Conservation (phyloP, 2,329 filamentous ascomycete species). For the Colletotrichum limetticola region DNA sequence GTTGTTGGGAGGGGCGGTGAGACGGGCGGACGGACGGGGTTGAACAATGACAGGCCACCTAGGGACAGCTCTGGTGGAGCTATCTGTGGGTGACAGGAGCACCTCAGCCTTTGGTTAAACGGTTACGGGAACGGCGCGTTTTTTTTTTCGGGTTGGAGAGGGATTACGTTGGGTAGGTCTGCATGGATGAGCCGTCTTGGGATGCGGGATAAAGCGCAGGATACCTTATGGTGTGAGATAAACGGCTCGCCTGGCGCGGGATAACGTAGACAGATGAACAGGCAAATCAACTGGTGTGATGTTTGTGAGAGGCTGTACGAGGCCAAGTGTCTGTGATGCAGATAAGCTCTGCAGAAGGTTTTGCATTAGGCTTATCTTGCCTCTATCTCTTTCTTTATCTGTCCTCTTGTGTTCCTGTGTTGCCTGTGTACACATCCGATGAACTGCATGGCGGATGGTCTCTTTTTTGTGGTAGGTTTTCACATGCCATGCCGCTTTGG, state of each 20-base stretch:
- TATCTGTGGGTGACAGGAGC: background rate
- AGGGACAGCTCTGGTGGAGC: background rate
- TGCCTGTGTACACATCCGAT: background rate
- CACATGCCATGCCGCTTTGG: conserved; percentile 17
- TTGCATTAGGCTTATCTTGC: conserved; percentile 16
- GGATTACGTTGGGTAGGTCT: background rate
- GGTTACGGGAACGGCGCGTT: background rate
- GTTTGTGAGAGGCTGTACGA: background rate
- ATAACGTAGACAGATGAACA: too few relatives aligned
- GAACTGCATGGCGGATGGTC: background rate
- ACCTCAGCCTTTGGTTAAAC: background rate
- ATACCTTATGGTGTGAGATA: background rate
- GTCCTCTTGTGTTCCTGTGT: background rate
- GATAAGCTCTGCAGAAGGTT: background rate
- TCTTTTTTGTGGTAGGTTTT: background rate
- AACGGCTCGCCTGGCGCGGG: background rate
- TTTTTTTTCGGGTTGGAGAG: too few relatives aligned
- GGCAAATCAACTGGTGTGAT: background rate
- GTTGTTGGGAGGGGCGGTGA: background rate
- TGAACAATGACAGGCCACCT: background rate
- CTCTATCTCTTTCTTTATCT: conserved; percentile 4
- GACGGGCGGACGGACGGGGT: background rate
- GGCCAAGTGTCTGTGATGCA: background rate
- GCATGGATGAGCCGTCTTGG: background rate
- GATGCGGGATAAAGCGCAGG: background rate